Evolutionary conservation across 2,329 filamentous ascomycete species (phyloP), one percentile per base, ranked within the genome.

Genomic region (Fusarium foetens): DNA sequence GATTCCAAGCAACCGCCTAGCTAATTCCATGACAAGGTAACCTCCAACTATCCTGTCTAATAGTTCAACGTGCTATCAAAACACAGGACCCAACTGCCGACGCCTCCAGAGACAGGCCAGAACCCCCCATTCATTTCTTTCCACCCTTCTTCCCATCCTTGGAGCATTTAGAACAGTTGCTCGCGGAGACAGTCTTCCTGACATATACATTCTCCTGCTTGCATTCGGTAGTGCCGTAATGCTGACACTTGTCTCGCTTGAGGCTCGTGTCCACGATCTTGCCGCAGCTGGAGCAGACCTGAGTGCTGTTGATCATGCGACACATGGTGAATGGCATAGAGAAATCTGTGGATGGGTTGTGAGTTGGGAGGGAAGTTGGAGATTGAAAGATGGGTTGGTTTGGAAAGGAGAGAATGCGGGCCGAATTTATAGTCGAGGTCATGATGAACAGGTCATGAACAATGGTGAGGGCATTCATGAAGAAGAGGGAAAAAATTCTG

Each of bases 361-460:
- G 21, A 12, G 23, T n/a, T 42, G 6, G 2, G 6, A 2, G 13
- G 27, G 6, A 35, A 21, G n/a, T 11, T 48, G 39, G 23, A 12
- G 17, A 21, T 27, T 29, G 39, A 46, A 27, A 11, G 23, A n/a
- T 53, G 23, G 10, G 8, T 11, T 27, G 23, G 0, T 8, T 19
- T 4, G 3, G 31, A 14, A 23, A 6, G 19, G 12, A 43, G 8
- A 17, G 16, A 19, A 19, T 1, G 12, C 0, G 2, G 14, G 9
- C 0, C 1, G 6, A 5, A 36, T 35, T 49, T 36, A 57, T 57
- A 49, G 19, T n/a, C 9, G 10, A 27, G 17, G 13, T n/a, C n/a
- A 27, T 12, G 36, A 25, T 25, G 25, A 25, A 25, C 25, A 25
- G 25, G 25, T 25, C 25, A 25, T 25, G 25, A 25, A 25, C 6